A percentile compares a stretch with the other conserved stretches of the same genome.
Conservation (phyloP, 2,329 filamentous ascomycete genomes). For the Allantophomopsis lycopodina region DNA sequence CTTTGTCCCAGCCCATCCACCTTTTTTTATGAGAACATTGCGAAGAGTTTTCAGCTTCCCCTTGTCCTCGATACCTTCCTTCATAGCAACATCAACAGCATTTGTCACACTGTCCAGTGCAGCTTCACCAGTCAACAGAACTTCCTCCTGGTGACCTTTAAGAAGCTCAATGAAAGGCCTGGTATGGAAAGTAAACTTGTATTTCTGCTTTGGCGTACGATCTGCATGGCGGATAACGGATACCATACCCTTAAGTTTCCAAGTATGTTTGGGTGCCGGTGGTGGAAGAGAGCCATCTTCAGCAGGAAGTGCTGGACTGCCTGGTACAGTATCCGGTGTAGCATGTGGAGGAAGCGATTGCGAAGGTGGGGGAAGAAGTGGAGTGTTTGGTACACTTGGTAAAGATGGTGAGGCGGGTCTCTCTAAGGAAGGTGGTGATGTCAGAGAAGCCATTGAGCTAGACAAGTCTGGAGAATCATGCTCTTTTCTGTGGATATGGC, state of each 20-base stretch:
- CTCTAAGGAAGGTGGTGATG: background rate
- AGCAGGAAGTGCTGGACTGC: slow-evolving; percentile 6
- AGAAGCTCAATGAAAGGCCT: slow-evolving; percentile 90
- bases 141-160: slow-evolving; percentile 92
- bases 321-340: slow-evolving; percentile 9
- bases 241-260: slow-evolving; percentile 97
- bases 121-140: slow-evolving; percentile 82
- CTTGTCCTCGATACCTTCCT: slow-evolving; percentile 68
- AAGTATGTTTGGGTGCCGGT: slow-evolving; percentile 74
- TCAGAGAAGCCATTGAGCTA: background rate
- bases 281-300: slow-evolving; percentile 27
- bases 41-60: slow-evolving; percentile 76
- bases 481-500: slow-evolving; percentile 25
- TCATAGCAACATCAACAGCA: slow-evolving; percentile 70
- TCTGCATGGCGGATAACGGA: slow-evolving; percentile 94
- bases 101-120: slow-evolving; percentile 80
- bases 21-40: slow-evolving; percentile 84
- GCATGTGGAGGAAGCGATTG: slow-evolving; percentile 8
- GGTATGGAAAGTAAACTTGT: slow-evolving; percentile 98
- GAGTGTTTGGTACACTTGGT: slow-evolving; percentile 1
- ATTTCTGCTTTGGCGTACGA: slow-evolving; percentile 96
- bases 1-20: slow-evolving; percentile 88
- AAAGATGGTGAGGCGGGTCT: background rate
- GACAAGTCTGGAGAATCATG: slow-evolving; percentile 27
- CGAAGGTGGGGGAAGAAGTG: slow-evolving; percentile 13